Conservation (phyloP, 2,329 filamentous ascomycete genomes). For the Magnaporthiopsis poae region DNA sequence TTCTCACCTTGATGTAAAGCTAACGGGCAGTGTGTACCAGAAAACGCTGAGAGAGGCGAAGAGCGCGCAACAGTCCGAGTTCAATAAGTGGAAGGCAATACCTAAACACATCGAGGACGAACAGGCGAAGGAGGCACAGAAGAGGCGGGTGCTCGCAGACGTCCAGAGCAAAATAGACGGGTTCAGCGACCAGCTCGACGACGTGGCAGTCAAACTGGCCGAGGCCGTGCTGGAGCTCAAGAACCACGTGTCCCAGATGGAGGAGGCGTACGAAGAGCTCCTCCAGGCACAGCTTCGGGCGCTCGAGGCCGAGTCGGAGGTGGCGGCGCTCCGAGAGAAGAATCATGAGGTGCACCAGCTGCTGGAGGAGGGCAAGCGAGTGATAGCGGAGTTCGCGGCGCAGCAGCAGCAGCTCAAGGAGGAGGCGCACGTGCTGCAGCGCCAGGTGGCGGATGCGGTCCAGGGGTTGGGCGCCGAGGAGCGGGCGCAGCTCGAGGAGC, state of each 20-base stretch:
- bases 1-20: background rate
- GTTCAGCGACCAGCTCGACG: conserved; percentile 27
- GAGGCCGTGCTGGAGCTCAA: conserved; percentile 42
- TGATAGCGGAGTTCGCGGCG: conserved; percentile 27
- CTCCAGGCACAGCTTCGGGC: conserved; percentile 60
- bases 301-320: conserved; percentile 76
- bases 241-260: conserved; percentile 53
- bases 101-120: conserved; percentile 1
- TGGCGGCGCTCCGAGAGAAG: conserved; percentile 55
- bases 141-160: background rate
- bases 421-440: conserved; percentile 14
- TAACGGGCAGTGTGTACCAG: conserved; percentile 23
- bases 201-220: conserved; percentile 45
- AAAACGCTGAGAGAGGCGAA: conserved; percentile 51
- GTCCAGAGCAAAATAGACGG: background rate
- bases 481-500: conserved; percentile 30
- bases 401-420: conserved; percentile 25
- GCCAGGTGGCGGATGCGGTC: conserved; percentile 23
- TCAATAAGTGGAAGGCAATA: conserved; percentile 42
- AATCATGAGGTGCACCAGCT: conserved; percentile 49
- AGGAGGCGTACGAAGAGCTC: conserved; percentile 50
- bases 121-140: background rate
- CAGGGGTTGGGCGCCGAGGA: conserved; percentile 29
- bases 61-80: conserved; percentile 53
- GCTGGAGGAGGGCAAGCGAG: conserved; percentile 26